These are phyloP conservation scores for Russula earlei DNA, from an alignment of 768 basidiomycete species.

Conservation along the genomic window DNA sequence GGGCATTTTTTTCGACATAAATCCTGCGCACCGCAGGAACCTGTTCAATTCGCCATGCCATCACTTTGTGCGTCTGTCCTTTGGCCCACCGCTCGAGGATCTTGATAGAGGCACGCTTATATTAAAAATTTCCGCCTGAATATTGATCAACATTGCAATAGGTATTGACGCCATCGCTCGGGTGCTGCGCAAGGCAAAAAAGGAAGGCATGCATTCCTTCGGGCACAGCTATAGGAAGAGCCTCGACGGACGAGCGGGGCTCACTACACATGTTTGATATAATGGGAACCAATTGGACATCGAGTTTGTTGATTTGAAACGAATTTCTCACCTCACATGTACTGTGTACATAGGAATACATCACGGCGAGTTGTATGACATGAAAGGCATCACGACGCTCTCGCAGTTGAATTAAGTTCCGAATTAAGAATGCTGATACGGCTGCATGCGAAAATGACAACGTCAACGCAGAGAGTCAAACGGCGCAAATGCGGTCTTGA, in stretches of 20 bases:
- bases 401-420: not conserved
- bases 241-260: slow-evolving; percentile 27
- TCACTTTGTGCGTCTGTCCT: slow-evolving; percentile 80
- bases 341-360: not conserved
- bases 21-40: slow-evolving; percentile 74
- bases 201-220: slow-evolving; percentile 48
- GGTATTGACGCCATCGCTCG: slow-evolving; percentile 81
- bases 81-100: slow-evolving; percentile 72
- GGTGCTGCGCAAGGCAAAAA: slow-evolving; percentile 61
- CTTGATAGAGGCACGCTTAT: slow-evolving; percentile 55
- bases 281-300: not conserved
- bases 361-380: no score
- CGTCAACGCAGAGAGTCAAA: slow-evolving; percentile 47
- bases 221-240: slow-evolving; percentile 67
- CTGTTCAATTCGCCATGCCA: slow-evolving; percentile 86
- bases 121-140: not conserved
- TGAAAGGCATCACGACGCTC: no score
- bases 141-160: slow-evolving; percentile 21
- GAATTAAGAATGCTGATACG: not conserved
- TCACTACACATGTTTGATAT: not conserved
- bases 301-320: not conserved
- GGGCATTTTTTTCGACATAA: slow-evolving; percentile 84
- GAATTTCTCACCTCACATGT: not conserved
- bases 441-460: not conserved
- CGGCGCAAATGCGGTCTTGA: slow-evolving; percentile 73